phyloP scores from a whole-genome alignment of 345 rosid genomes.

The Aethionema arabicum region DNA sequence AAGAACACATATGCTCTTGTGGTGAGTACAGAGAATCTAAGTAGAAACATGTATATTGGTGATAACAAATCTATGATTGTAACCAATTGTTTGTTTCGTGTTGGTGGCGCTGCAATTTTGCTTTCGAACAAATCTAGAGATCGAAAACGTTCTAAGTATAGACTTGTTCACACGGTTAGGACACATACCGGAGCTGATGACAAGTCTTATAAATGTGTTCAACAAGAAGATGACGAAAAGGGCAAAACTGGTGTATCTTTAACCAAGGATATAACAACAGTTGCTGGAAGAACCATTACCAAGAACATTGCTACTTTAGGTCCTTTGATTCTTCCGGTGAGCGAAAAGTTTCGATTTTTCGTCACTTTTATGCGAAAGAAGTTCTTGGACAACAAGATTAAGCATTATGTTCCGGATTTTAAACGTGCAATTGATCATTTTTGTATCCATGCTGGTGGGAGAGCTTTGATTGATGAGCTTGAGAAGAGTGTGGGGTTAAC shows the following conservation, averaged over 20 bases:
- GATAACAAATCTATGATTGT: conserved; percentile 75
- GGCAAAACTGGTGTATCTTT: conserved; percentile 78
- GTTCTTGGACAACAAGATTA: conserved; percentile 44
- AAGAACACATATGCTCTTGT: conserved; percentile 61
- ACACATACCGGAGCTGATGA: conserved; percentile 85
- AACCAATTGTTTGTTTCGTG: conserved; percentile 74
- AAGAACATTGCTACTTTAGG: conserved; percentile 77
- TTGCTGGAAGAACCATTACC: conserved; percentile 76
- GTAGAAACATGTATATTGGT: conserved; percentile 81
- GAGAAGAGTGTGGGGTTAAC: conserved; percentile 23
- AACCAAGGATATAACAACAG: conserved; percentile 73
- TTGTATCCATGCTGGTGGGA: conserved; percentile 45
- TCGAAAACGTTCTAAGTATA: conserved; percentile 62
- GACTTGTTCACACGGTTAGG: conserved; percentile 74
- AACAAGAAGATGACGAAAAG: conserved; percentile 75
- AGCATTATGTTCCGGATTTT: conserved; percentile 67
- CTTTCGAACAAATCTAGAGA: conserved; percentile 63
- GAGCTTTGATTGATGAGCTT: conserved; percentile 35
- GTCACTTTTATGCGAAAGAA: conserved; percentile 55
- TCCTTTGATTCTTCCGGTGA: conserved; percentile 77
- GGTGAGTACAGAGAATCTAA: conserved; percentile 79
- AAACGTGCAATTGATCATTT: conserved; percentile 84
- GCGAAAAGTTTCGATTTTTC: conserved; percentile 74
- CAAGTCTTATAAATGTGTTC: conserved; percentile 73
- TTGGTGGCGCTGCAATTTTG: conserved; percentile 75